Base-by-base conservation (phyloP, 225 moss, liverwort and hornwort genomes). In the Thuidium tamariscinum region DNA sequence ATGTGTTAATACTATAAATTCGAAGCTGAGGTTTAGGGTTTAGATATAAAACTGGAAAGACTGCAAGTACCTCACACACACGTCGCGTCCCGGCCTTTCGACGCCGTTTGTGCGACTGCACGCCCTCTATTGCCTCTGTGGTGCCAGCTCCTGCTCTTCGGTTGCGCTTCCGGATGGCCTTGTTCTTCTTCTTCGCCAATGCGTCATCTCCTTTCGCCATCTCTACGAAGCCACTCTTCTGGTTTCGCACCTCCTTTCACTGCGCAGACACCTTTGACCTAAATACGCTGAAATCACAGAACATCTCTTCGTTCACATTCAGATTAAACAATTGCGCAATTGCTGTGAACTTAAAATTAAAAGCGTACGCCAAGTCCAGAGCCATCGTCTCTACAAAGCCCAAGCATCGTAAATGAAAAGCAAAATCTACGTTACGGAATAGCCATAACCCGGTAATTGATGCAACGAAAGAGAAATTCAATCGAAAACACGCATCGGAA, bases 141-240 rank as follows among this genome's bases (percentile, higher is more conserved):
- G 97, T 92, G 87, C 93, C 95, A 41, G 92, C 97, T 69, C 97
- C 99, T 68, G 90, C 96, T 89, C 99, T 92, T 42, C 97, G 93
- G 86, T 93, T 95, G 59, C 95, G 93, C 92, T 99, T 99, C 84
- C 99, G 95, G 54, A 95, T 89, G 30, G 94, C 95, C 84, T 99
- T 99, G 84, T 91, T 95, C 87, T 93, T 96, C 92, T 97, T 95
- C 94, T 99, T 99, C 85, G 93, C 94, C 72, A 99, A 81, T 18
- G 95, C 91, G 56, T 99, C 99, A 81, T 99, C 97, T 67, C 99
- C 97, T 87, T 99, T 99, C 87, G 96, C 94, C 99, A 99, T 99
- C 85, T 80, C 82, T 65, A 55, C 83, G 72, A 81, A 26, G 3
- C 8, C 84, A 19, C 77, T 34, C 54, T 63, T 36, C 20, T 42